Evolutionary conservation across 148 eudicot genomes (phyloP).

Genomic region (Agrostemma githago): DNA sequence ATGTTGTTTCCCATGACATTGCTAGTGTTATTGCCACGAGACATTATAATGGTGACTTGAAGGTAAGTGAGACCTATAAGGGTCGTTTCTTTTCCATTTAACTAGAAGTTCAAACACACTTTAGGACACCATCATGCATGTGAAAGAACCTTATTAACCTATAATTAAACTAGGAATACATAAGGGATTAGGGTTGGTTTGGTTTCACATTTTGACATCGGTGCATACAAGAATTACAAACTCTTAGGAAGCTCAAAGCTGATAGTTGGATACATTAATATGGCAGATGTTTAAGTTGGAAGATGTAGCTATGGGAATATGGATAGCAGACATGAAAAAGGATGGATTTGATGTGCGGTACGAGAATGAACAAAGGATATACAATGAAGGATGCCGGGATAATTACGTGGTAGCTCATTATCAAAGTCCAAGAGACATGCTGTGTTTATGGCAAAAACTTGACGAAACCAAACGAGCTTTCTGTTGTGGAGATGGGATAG

Average conservation of each 20-base stretch:
- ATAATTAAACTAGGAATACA: background rate
- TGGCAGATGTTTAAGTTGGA: conserved; percentile 90
- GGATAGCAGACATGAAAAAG: conserved; percentile 78
- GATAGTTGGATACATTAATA: conserved; percentile 7
- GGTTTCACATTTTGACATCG: background rate
- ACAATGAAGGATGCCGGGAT: conserved; percentile 66
- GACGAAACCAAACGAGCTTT: conserved; percentile 58
- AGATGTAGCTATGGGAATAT: conserved; percentile 98
- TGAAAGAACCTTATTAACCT: background rate
- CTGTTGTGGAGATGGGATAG: conserved; percentile 54
- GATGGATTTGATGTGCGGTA: conserved; percentile 64
- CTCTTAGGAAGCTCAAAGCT: background rate
- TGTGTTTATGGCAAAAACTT: conserved; percentile 95
- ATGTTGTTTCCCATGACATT: conserved; percentile 75
- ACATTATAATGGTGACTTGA: conserved; percentile 54
- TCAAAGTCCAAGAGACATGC: conserved; percentile 88
- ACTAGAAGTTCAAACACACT: background rate
- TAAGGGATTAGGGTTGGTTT: background rate
- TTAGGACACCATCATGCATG: background rate
- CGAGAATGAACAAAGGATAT: conserved; percentile 65
- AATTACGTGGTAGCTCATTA: conserved; percentile 88
- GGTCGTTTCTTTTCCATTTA: background rate
- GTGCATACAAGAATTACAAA: no score
- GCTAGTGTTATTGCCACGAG: conserved; percentile 57
- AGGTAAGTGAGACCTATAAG: conserved; percentile 36